phyloP scores from a whole-genome alignment of 164 flowering plant genomes.

The Magnolia kwangsiensis region DNA sequence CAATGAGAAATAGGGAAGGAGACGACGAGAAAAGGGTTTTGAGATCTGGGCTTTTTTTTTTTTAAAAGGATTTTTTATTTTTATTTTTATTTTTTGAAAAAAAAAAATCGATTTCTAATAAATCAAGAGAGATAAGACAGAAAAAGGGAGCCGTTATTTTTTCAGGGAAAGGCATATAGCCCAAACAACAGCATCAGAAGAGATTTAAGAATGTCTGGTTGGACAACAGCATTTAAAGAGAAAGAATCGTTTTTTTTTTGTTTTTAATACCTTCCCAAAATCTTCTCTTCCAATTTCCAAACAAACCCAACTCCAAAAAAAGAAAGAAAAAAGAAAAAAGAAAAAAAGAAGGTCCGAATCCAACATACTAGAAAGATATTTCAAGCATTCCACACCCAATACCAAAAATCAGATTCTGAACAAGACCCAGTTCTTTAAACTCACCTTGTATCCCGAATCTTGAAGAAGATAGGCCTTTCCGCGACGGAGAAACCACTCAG shows the following conservation, averaged over 20 bases:
- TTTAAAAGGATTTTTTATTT: not conserved
- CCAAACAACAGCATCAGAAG: not conserved
- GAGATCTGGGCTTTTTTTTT: not conserved
- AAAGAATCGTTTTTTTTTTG: not conserved
- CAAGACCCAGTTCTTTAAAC: constrained; percentile 9
- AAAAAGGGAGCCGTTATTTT: not conserved
- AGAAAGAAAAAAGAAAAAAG: not conserved
- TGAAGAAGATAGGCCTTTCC: too few relatives aligned
- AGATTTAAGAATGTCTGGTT: not conserved
- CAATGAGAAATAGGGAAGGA: not conserved
- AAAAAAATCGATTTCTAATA: not conserved
- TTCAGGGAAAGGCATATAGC: not conserved
- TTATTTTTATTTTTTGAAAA: too few relatives aligned
- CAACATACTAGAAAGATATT: not conserved
- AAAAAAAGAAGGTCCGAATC: not conserved
- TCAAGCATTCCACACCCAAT: not conserved
- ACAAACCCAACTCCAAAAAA: not conserved
- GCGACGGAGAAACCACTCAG: too few relatives aligned
- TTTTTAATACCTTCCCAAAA: not conserved
- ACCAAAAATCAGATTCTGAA: constrained; percentile 1
- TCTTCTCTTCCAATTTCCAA: not conserved
- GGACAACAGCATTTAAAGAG: not conserved
- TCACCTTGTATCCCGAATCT: constrained; percentile 4
- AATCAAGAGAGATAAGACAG: not conserved
- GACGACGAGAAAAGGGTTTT: not conserved